Percentiles rank a stretch among this genome's conserved stretches.
phyloP scores from a whole-genome alignment of 257 asterid species.

The Gynochthodes officinalis region DNA sequence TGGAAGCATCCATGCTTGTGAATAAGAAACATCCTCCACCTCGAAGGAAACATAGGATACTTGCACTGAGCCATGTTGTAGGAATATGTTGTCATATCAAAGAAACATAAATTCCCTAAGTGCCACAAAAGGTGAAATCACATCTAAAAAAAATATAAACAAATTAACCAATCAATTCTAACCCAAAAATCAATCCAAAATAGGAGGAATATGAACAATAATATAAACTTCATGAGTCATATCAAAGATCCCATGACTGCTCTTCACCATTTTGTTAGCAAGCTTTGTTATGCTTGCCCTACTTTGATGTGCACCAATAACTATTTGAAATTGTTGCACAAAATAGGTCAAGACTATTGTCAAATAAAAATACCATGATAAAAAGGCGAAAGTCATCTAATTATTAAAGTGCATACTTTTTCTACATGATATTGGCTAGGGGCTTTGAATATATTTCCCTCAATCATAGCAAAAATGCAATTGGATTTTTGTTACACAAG shows the following conservation, averaged over 20 bases:
- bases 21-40: conserved; percentile 35
- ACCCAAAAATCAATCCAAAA: no score
- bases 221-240: no score
- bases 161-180: no score
- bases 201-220: no score
- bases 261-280: conserved; percentile 64
- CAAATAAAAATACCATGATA: no score
- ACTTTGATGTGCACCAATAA: conserved; percentile 39
- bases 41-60: conserved; percentile 48
- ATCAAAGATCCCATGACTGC: conserved; percentile 43
- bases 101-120: conserved; percentile 62
- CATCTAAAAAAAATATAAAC: no score
- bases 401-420: no score
- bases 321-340: conserved; percentile 19
- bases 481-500: no score
- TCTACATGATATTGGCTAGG: no score
- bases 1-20: conserved; percentile 60
- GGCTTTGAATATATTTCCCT: no score
- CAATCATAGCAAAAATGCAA: no score
- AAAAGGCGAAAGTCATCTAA: no score
- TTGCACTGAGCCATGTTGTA: conserved; percentile 54
- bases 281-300: conserved; percentile 48
- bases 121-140: conserved; percentile 77
- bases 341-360: background rate
- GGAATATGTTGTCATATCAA: conserved; percentile 50